Evolutionary conservation across 768 basidiomycete species (phyloP).

Genomic region (Russula earlei): DNA sequence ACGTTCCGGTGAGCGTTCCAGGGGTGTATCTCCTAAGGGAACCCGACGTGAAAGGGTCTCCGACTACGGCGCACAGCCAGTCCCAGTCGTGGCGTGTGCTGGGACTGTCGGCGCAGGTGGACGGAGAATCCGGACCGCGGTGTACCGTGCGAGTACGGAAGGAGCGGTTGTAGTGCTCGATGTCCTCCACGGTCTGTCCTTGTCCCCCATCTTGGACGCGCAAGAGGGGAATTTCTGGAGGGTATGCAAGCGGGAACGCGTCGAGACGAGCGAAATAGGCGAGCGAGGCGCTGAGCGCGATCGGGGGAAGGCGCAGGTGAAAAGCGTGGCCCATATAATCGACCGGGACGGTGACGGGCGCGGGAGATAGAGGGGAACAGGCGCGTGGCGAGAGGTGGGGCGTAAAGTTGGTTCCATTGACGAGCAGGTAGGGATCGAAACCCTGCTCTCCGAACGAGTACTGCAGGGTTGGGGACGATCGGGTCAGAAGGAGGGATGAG

Average conservation of each 20-base stretch:
- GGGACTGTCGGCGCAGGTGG: neutral
- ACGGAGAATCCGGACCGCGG: neutral
- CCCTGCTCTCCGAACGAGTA: slow-evolving; percentile 15
- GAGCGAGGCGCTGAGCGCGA: slow-evolving; percentile 11
- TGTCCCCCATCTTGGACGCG: no score
- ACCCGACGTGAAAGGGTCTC: neutral
- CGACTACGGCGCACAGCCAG: slow-evolving; percentile 10
- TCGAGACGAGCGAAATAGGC: slow-evolving; percentile 16
- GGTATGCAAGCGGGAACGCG: neutral
- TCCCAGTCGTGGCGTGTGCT: slow-evolving; percentile 1
- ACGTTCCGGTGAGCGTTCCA: slow-evolving; percentile 7
- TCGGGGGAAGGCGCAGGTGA: slow-evolving; percentile 9
- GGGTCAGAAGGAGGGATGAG: neutral
- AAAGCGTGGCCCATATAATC: slow-evolving; percentile 6
- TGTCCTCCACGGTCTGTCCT: slow-evolving; percentile 7
- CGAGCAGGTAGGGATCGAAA: slow-evolving; percentile 6
- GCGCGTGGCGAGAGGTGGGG: neutral
- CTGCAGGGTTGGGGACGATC: slow-evolving; percentile 4
- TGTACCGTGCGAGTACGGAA: slow-evolving; percentile 5
- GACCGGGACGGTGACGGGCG: slow-evolving; percentile 1
- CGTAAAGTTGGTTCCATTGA: neutral
- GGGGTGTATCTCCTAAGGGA: slow-evolving; percentile 1
- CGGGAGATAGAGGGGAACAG: neutral
- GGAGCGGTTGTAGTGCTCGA: slow-evolving; percentile 13
- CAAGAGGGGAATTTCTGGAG: no score